These are phyloP conservation scores for Fibroporia radiculosa DNA, from an alignment of 768 basidiomycete species.

Conservation along the genomic window DNA sequence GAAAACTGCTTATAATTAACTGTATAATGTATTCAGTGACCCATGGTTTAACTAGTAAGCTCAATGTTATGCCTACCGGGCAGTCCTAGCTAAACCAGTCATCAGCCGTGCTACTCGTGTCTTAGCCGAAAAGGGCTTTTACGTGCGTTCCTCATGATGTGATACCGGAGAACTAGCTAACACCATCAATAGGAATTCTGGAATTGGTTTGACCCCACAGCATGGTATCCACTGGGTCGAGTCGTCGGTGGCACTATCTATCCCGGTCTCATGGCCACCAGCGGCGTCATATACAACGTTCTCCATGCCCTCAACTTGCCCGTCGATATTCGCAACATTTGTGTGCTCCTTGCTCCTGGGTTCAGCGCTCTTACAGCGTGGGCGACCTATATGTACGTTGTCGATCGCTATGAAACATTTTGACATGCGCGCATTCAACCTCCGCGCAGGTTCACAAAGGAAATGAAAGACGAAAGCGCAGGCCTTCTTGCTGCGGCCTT, in stretches of 20 bases:
- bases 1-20: not conserved
- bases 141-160: constrained; percentile 45
- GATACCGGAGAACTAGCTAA: constrained; percentile 1
- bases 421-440: not conserved
- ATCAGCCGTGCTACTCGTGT: constrained; percentile 86
- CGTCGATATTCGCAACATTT: constrained; percentile 95
- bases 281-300: constrained; percentile 91
- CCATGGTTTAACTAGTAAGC: constrained; percentile 99
- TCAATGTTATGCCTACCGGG: not conserved
- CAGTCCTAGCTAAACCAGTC: not conserved
- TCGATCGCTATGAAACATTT: not conserved
- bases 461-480: constrained; percentile 92
- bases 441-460: constrained; percentile 77
- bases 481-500: constrained; percentile 97
- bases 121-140: constrained; percentile 88
- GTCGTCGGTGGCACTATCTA: constrained; percentile 98
- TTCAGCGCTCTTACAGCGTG: constrained; percentile 96
- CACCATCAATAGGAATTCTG: constrained; percentile 82
- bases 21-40: constrained; percentile 47
- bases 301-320: constrained; percentile 87
- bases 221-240: constrained; percentile 98
- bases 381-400: constrained; percentile 81
- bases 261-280: constrained; percentile 97
- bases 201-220: constrained; percentile 99
- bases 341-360: constrained; percentile 93